These are phyloP conservation scores for Phanerodontia chrysosporium DNA, from an alignment of 768 basidiomycete genomes.

Conservation along the genomic window DNA sequence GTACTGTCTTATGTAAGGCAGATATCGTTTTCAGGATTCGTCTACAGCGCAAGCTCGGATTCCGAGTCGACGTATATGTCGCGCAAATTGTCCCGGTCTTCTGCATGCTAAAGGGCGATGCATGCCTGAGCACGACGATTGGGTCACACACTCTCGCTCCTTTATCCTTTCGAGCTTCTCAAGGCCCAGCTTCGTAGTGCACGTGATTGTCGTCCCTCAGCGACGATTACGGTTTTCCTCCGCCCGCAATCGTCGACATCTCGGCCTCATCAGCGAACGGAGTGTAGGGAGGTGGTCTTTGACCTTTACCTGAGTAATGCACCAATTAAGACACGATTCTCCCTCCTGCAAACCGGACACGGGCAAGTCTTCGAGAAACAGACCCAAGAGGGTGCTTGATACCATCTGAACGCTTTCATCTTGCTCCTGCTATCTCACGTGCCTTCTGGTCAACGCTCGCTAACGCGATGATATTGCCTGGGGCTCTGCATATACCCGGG, in stretches of 20 bases:
- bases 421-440: background rate
- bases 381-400: background rate
- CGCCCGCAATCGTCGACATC: background rate
- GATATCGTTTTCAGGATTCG: too few relatives aligned
- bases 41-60: too few relatives aligned
- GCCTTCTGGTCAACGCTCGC: background rate
- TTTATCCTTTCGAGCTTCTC: background rate
- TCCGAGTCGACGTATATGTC: too few relatives aligned
- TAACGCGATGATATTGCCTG: slow-evolving; percentile 4
- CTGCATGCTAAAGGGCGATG: background rate
- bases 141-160: background rate
- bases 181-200: background rate
- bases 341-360: background rate
- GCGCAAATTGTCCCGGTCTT: too few relatives aligned
- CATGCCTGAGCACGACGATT: background rate
- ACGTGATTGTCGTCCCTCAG: background rate
- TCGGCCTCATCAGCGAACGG: background rate
- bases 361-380: background rate
- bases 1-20: too few relatives aligned
- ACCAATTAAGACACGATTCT: background rate
- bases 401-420: background rate
- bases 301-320: background rate
- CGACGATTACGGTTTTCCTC: background rate
- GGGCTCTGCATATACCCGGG: background rate
- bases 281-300: background rate